These are phyloP conservation scores for Arabidopsis hybrid DNA, from an alignment of 441 rosid species.

Conservation along the genomic window DNA sequence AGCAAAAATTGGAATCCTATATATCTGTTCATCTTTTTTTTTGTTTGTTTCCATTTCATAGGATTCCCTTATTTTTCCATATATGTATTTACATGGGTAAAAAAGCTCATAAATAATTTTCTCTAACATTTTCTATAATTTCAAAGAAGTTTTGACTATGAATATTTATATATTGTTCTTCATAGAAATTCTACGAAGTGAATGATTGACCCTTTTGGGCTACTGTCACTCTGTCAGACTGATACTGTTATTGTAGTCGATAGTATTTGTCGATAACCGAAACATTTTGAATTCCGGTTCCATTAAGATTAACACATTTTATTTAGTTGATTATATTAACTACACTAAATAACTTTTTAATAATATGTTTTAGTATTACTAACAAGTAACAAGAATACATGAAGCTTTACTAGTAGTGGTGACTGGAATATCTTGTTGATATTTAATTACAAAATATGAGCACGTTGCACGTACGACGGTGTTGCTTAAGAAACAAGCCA, in stretches of 20 bases:
- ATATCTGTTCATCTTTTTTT: not conserved
- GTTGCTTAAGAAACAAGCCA: conserved; percentile 40
- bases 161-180: conserved; percentile 4
- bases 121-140: not conserved
- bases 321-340: not conserved
- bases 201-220: conserved; percentile 13
- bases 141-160: conserved; percentile 9
- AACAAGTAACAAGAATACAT: not conserved
- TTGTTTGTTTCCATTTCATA: conserved; percentile 10
- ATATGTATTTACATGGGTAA: not conserved
- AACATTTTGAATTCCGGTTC: not conserved
- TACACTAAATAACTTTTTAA: too few relatives aligned
- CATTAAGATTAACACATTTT: not conserved
- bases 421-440: conserved; percentile 3
- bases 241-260: not conserved
- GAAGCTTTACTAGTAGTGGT: conserved; percentile 7
- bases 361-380: not conserved
- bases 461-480: conserved; percentile 21
- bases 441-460: conserved; percentile 3
- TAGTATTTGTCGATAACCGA: not conserved
- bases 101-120: conserved; percentile 1
- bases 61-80: conserved; percentile 31
- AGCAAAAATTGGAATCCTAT: conserved; percentile 36
- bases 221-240: not conserved
- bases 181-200: not conserved